Evolutionary conservation across 2,329 filamentous ascomycete genomes (phyloP).

Genomic region (Fusarium guadeloupense): DNA sequence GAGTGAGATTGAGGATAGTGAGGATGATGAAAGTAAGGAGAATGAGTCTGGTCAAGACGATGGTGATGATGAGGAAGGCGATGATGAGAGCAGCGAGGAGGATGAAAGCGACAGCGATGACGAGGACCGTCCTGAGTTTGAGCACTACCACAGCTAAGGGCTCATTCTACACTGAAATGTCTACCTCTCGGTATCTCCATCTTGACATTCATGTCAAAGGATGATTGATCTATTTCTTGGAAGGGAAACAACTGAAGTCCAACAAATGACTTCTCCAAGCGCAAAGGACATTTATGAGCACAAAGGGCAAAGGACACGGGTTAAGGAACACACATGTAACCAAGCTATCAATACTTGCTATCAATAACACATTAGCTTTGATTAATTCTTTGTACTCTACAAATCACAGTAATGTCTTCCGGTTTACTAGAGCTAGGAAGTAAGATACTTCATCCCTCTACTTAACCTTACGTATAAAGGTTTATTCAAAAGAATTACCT

Average conservation of each 20-base stretch:
- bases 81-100: neutral
- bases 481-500: too few species aligned
- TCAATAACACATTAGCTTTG: too few species aligned
- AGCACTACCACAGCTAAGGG: neutral
- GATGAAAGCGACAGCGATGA: constrained; percentile 1
- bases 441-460: too few species aligned
- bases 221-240: neutral
- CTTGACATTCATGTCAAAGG: neutral
- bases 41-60: neutral
- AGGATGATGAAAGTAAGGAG: neutral
- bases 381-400: too few species aligned
- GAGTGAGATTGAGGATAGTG: neutral
- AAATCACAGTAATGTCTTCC: too few species aligned
- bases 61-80: neutral
- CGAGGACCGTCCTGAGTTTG: neutral
- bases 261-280: neutral
- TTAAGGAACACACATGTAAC: neutral
- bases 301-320: too few species aligned
- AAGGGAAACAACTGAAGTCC: neutral
- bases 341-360: neutral
- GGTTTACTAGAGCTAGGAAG: too few species aligned
- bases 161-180: neutral
- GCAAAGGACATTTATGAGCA: neutral
- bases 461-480: too few species aligned
- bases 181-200: neutral